Evolutionary conservation across 1,284 basidiomycete species (phyloP).

Genomic region (Sanghuangporus weigelae): DNA sequence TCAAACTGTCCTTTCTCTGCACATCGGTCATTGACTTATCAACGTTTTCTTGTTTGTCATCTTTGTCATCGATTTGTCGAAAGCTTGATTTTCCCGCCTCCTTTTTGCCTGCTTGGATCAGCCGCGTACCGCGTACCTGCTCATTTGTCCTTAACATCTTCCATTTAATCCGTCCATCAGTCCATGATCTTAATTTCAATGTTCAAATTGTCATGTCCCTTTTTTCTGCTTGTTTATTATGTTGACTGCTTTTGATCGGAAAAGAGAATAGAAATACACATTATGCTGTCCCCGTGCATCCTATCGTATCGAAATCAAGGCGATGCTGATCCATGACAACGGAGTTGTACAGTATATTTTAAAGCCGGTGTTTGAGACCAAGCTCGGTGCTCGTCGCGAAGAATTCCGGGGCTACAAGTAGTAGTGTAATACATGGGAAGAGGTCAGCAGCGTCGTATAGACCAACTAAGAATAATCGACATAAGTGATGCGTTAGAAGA

Average conservation of each 20-base stretch:
- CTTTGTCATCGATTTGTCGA: not conserved
- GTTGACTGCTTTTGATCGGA: no score
- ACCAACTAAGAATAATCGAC: not conserved
- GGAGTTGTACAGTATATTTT: no score
- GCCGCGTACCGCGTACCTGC: not conserved
- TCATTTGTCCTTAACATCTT: not conserved
- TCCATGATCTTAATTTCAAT: not conserved
- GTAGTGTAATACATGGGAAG: no score
- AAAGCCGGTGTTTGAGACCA: no score
- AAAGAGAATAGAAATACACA: no score
- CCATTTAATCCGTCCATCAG: not conserved
- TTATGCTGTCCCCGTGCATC: no score
- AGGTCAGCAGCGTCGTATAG: not conserved
- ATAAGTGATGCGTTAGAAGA: not conserved
- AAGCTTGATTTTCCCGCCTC: not conserved
- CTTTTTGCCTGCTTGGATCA: not conserved
- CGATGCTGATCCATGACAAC: no score
- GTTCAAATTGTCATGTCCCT: not conserved
- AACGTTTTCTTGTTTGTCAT: not conserved
- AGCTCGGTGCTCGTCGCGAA: no score
- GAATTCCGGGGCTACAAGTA: no score
- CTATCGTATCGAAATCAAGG: no score
- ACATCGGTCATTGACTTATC: not conserved
- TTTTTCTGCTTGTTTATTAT: no score
- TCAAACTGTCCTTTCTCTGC: not conserved